phyloP scores from a whole-genome alignment of 805 yeast genomes.

The Yueomyces sinensis region DNA sequence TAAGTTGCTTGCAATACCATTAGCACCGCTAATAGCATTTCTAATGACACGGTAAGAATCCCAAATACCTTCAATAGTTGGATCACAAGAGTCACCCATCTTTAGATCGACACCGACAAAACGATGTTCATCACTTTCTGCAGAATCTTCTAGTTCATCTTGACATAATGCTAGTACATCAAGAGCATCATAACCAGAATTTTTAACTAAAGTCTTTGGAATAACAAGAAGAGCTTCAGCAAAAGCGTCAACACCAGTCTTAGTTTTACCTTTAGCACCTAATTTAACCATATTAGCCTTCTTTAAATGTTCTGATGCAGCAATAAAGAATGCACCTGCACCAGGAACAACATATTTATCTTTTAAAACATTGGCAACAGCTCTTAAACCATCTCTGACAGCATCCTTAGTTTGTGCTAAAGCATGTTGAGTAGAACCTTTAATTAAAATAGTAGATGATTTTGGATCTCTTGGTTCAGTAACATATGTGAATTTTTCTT shows the following conservation, averaged over 20 bases:
- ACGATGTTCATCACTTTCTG: slow-evolving; percentile 61
- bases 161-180: slow-evolving; percentile 83
- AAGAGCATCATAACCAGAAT: slow-evolving; percentile 87
- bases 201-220: slow-evolving; percentile 85
- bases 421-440: slow-evolving; percentile 84
- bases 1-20: slow-evolving; percentile 87
- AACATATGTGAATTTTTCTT: slow-evolving; percentile 92
- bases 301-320: slow-evolving; percentile 58
- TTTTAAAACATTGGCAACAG: slow-evolving; percentile 81
- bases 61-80: slow-evolving; percentile 89
- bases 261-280: slow-evolving; percentile 68
- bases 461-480: slow-evolving; percentile 85
- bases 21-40: slow-evolving; percentile 84
- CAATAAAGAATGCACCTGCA: slow-evolving; percentile 89
- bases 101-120: slow-evolving; percentile 82
- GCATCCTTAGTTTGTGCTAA: slow-evolving; percentile 93
- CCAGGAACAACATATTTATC: slow-evolving; percentile 88
- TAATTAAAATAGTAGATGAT: slow-evolving; percentile 80
- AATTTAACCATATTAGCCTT: slow-evolving; percentile 35
- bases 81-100: slow-evolving; percentile 93
- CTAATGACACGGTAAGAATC: slow-evolving; percentile 90
- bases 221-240: slow-evolving; percentile 82
- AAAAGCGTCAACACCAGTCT: slow-evolving; percentile 86
- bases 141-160: slow-evolving; percentile 35
- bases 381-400: slow-evolving; percentile 90